Conservation (phyloP, 371 early-diverging fungal genomes). For the Mucor plumbeus region DNA sequence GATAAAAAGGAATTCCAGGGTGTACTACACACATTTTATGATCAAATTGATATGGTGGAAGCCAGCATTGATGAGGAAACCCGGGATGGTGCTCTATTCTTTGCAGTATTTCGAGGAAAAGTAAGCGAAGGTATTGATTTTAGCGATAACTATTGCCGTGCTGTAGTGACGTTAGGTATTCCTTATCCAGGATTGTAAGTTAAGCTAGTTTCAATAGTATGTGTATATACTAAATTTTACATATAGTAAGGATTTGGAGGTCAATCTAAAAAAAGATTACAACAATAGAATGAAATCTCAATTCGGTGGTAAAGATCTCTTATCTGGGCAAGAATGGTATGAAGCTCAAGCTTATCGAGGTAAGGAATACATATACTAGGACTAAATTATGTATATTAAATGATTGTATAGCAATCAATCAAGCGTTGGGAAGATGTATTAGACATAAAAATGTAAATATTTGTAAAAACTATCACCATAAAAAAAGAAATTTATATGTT, state of each 20-base stretch:
- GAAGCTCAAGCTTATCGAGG: slow-evolving; percentile 82
- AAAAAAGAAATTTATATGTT: not conserved
- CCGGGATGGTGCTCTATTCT: slow-evolving; percentile 62
- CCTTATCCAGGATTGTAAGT: slow-evolving; percentile 76
- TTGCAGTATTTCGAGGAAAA: slow-evolving; percentile 87
- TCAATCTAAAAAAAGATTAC: slow-evolving; percentile 48
- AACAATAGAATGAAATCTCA: slow-evolving; percentile 31
- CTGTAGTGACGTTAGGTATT: slow-evolving; percentile 91
- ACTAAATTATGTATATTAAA: not conserved
- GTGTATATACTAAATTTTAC: not conserved
- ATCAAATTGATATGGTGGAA: slow-evolving; percentile 30
- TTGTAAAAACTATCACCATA: not conserved
- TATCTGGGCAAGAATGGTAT: slow-evolving; percentile 62
- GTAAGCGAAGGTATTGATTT: slow-evolving; percentile 97
- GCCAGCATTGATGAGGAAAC: slow-evolving; percentile 15
- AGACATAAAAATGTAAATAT: slow-evolving; percentile 79
- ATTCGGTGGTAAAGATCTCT: slow-evolving; percentile 4
- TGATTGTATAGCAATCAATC: slow-evolving; percentile 80
- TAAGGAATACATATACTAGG: slow-evolving; percentile 4
- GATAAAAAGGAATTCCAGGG: slow-evolving; percentile 61
- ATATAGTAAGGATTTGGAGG: slow-evolving; percentile 42
- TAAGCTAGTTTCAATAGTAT: not conserved
- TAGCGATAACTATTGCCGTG: slow-evolving; percentile 85
- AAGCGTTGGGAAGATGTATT: slow-evolving; percentile 93
- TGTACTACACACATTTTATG: slow-evolving; percentile 53